Evolutionary conservation across 345 rosid genomes (phyloP), one percentile per base, ranked within the genome.

Genomic region (Gossypium rotundifolium): DNA sequence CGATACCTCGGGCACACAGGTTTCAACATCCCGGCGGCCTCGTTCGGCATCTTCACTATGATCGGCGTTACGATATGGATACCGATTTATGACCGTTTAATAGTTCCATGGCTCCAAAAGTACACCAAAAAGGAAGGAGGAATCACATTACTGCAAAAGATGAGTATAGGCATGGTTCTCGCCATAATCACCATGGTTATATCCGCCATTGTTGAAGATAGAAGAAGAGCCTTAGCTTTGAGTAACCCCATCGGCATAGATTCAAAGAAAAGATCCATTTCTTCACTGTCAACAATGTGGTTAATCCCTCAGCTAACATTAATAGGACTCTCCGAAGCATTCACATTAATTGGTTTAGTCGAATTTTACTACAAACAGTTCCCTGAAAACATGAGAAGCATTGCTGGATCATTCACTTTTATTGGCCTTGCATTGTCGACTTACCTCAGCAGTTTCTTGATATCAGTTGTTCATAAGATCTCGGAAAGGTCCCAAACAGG

Each of bases 311-410:
- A 84, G 71, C 84, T 86, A 10, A 59, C 66, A 2, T 22, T 84
- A 1, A 23, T 67, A 25, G 89, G 89, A 68, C 0, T 84, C 2
- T 73, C 80, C 0, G 84, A 82, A 46, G 84, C 81, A 18, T 81
- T 84, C 72, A 77, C 77, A 1, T 3, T 78, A 2, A 70, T 84
- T 49, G 86, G 42, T 45, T 65, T 77, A 7, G 10, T 82, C 12
- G 90, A 85, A 67, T 81, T 87, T n/a, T 87, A 75, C 78, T 83
- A 87, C 78, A 85, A 87, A 81, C 82, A 87, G 71, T 87, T 85
- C 70, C 90, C 90, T 1, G 90, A 85, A 59, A 83, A 85, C 65
- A 85, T 85, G 88, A 83, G 88, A 70, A 87, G 90, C 65, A 67
- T 85, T 7, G 88, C 76, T 0, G 85, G 76, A 9, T 76, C 90